A percentile compares a stretch with the other conserved stretches of the same genome.
These are phyloP conservation scores for Coniochaeta sp. DNA, from an alignment of 2,329 filamentous ascomycete genomes.

Conservation along the genomic window DNA sequence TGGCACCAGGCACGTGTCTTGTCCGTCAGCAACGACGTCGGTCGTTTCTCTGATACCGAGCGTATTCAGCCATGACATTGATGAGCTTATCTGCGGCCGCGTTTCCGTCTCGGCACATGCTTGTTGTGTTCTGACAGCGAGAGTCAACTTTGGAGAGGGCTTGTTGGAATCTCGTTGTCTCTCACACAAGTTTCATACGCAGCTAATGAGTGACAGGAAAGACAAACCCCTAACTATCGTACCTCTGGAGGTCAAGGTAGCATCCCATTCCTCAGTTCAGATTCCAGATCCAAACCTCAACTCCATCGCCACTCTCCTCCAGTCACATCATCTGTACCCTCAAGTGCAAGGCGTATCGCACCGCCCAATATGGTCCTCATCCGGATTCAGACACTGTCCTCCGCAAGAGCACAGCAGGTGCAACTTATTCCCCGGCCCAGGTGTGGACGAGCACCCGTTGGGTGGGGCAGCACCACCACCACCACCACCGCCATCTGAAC, in stretches of 20 bases:
- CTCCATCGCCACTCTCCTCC: too few relatives aligned
- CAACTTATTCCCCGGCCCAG: conserved; percentile 12
- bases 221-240: background rate
- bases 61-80: background rate
- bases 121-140: too few relatives aligned
- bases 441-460: conserved; percentile 4
- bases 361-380: conserved; percentile 14
- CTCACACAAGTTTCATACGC: too few relatives aligned
- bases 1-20: too few relatives aligned
- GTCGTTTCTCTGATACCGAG: background rate
- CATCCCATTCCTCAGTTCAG: too few relatives aligned
- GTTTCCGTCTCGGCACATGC: background rate
- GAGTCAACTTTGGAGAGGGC: too few relatives aligned
- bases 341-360: conserved; percentile 14
- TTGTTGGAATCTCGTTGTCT: too few relatives aligned
- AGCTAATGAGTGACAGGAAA: background rate
- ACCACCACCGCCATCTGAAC: too few relatives aligned
- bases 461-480: background rate
- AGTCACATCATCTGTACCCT: too few relatives aligned
- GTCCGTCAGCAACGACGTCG: background rate
- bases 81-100: background rate
- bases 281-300: too few relatives aligned
- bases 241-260: too few relatives aligned
- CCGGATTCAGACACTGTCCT: conserved; percentile 14
- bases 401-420: conserved; percentile 15